Conservation (phyloP, 345 rosid species). For the Rhodamnia rubescens region DNA sequence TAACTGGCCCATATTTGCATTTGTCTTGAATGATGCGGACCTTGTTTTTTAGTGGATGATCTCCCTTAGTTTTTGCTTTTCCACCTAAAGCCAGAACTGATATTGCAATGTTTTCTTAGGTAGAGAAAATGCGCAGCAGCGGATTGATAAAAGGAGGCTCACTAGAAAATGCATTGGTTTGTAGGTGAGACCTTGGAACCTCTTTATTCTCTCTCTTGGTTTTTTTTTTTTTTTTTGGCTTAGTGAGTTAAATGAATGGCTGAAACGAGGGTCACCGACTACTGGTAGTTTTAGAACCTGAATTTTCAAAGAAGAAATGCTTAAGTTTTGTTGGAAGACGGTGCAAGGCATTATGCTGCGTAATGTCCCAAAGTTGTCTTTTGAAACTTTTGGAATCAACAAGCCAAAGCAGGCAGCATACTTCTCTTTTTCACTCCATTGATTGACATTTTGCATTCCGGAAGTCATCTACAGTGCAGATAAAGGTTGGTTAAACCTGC, state of each 20-base stretch:
- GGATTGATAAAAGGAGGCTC: slow-evolving; percentile 91
- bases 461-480: slow-evolving; percentile 27
- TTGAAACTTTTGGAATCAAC: background rate
- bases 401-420: background rate
- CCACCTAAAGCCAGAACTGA: background rate
- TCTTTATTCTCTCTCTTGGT: background rate
- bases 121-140: slow-evolving; percentile 53
- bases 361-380: background rate
- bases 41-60: background rate
- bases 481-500: slow-evolving; percentile 88
- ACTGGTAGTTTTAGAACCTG: background rate
- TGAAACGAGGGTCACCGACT: background rate
- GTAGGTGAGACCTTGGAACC: slow-evolving; percentile 40
- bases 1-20: background rate
- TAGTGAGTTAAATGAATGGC: background rate
- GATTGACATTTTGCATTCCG: background rate
- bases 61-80: background rate
- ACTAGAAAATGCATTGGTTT: slow-evolving; percentile 69
- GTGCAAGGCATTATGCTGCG: background rate
- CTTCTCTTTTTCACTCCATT: background rate
- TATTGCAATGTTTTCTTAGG: slow-evolving; percentile 28
- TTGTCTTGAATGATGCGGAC: background rate
- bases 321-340: background rate
- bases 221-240: background rate
- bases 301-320: background rate